Evolutionary conservation across 1,284 basidiomycete species (phyloP).

Genomic region (Kwoniella shivajii): DNA sequence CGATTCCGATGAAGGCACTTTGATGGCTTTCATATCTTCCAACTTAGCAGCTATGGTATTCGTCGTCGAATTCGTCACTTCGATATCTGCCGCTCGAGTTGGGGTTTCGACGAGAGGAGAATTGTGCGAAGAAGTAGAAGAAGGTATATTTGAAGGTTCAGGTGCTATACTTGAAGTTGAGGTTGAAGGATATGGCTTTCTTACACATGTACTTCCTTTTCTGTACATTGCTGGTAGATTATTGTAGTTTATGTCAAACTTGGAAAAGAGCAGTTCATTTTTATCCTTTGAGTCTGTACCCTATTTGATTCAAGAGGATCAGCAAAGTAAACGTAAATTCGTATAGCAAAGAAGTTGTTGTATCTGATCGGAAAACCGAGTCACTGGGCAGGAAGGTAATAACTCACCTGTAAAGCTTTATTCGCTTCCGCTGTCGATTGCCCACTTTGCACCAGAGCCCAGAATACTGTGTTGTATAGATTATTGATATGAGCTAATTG

Average conservation of each 20-base stretch:
- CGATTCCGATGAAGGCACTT: no score
- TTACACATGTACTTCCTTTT: constrained; percentile 83
- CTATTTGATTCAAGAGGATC: constrained; percentile 53
- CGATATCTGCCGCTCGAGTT: background rate
- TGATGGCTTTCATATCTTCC: no score
- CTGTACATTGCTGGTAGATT: constrained; percentile 70
- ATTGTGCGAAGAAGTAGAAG: no score
- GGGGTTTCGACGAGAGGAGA: no score
- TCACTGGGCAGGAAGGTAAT: background rate
- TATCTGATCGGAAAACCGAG: background rate
- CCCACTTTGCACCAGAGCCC: constrained; percentile 85
- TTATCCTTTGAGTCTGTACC: constrained; percentile 86
- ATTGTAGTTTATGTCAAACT: constrained; percentile 89
- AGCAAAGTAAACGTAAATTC: background rate
- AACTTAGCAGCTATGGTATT: background rate
- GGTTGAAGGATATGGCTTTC: constrained; percentile 41
- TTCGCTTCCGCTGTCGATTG: constrained; percentile 80
- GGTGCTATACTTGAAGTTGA: no score
- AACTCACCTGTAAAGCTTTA: constrained; percentile 66
- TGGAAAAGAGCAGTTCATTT: constrained; percentile 82
- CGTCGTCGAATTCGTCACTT: background rate
- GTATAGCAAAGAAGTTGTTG: background rate
- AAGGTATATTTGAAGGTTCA: no score
- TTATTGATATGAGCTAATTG: constrained; percentile 92
- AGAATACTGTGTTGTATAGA: constrained; percentile 93